Evolutionary conservation across 257 asterid species (phyloP).

Genomic region (Gynochthodes officinalis): DNA sequence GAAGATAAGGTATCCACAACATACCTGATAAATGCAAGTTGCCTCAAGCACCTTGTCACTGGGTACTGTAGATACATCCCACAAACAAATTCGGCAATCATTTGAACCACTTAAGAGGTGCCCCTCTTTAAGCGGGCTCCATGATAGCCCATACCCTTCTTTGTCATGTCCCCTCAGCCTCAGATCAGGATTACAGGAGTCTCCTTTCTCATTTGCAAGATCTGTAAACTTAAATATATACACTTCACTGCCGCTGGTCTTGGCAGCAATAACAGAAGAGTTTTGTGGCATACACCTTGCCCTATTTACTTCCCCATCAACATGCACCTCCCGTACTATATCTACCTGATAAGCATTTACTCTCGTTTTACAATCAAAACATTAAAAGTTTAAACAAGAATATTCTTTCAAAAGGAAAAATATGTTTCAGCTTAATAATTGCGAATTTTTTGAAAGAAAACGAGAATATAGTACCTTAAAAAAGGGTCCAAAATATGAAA

Average conservation of each 20-base stretch:
- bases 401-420: background rate
- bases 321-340: conserved; percentile 66
- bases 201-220: conserved; percentile 30
- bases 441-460: no score
- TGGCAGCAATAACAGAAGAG: conserved; percentile 72
- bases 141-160: conserved; percentile 94
- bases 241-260: conserved; percentile 71
- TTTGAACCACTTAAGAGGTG: conserved; percentile 84
- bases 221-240: conserved; percentile 65
- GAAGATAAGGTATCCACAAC: background rate
- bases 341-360: conserved; percentile 50
- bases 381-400: no score
- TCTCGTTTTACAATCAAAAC: background rate
- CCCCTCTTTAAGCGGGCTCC: conserved; percentile 83
- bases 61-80: conserved; percentile 79
- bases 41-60: conserved; percentile 64
- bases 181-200: conserved; percentile 70
- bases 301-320: conserved; percentile 94
- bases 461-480: no score
- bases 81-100: conserved; percentile 78
- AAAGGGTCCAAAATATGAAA: no score
- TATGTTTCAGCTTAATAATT: background rate
- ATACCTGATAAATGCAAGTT: conserved; percentile 55
- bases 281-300: conserved; percentile 81
- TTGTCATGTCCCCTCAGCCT: conserved; percentile 75